Evolutionary conservation across 192 early-diverging fungal genomes (phyloP).

Genomic region (Diversispora eburnea): DNA sequence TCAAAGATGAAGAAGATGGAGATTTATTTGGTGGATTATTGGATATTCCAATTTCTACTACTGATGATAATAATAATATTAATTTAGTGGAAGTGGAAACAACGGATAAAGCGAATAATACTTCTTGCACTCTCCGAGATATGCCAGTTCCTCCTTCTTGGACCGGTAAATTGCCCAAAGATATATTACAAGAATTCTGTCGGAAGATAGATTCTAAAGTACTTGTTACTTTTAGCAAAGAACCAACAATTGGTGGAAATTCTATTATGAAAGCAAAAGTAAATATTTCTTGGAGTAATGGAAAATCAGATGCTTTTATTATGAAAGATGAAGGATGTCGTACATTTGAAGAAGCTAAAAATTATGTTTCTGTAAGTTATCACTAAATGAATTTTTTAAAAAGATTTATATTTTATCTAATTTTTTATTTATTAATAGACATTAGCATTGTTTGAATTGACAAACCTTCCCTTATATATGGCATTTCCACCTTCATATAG

Average conservation of each 20-base stretch:
- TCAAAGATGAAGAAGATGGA: slow-evolving; percentile 23
- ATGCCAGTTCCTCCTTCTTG: slow-evolving; percentile 33
- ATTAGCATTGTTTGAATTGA: slow-evolving; percentile 45
- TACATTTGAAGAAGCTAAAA: slow-evolving; percentile 46
- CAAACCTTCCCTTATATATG: slow-evolving; percentile 48
- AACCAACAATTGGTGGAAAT: not conserved
- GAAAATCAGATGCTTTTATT: slow-evolving; percentile 14
- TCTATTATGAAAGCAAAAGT: not conserved
- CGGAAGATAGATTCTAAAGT: slow-evolving; percentile 36
- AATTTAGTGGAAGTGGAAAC: not conserved
- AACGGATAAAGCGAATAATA: not conserved
- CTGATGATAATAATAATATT: no score
- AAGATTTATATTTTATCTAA: no score
- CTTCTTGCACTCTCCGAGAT: slow-evolving; percentile 5
- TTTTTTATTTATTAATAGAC: slow-evolving; percentile 19
- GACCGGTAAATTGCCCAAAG: slow-evolving; percentile 40
- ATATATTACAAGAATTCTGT: slow-evolving; percentile 34
- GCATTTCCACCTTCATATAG: slow-evolving; percentile 55
- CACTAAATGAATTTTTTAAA: no score
- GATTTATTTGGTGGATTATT: slow-evolving; percentile 39
- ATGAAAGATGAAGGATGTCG: slow-evolving; percentile 41
- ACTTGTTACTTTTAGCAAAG: slow-evolving; percentile 31
- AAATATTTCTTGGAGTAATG: slow-evolving; percentile 34
- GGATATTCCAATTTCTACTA: slow-evolving; percentile 5
- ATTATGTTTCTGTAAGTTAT: slow-evolving; percentile 37